Base-by-base conservation (phyloP, 192 early-diverging fungal genomes). In the Backusella luteola region DNA sequence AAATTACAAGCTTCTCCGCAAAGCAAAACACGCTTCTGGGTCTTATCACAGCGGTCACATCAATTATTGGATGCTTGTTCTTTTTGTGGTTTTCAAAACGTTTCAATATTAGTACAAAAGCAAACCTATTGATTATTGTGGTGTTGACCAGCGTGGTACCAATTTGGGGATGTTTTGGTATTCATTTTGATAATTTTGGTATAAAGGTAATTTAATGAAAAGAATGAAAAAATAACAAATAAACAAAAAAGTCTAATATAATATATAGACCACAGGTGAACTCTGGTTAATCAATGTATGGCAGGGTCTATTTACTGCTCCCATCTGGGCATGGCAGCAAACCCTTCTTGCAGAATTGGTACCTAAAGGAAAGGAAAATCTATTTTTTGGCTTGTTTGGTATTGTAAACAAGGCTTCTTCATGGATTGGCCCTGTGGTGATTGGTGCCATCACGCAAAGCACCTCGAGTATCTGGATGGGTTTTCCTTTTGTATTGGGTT, bases 251-350 rank as follows among this genome's bases (percentile, higher is more conserved):
- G 4, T 19, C n/a, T 21, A 36, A n/a, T 21, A 26, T 39, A 38
- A 34, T 76, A 32, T 23, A 53, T 4, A 76, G 32, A 75, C 81
- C 70, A 77, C 73, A 21, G 66, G 80, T 59, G 93, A 94, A 80
- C 76, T 94, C 46, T 93, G 86, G 84, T 69, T 87, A 39, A 67
- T 90, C 8, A 84, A 83, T 38, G 80, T 86, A 17, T 89, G 86
- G 70, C 88, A 87, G 36, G 93, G 93, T 4, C 74, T 94, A 11
- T 81, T 92, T 69, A 75, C 89, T 34, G 93, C 91, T 26, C 84
- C 89, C 29, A 81, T 85, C 34, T 84, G 85, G 73, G 84, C 84
- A 41, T 80, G 79, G 59, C 75, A 77, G 67, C 82, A 85, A 77
- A 84, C 84, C 26, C 71, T 84, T 68, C 46, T 85, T 32, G 52